Base-by-base conservation (phyloP, 2,329 filamentous ascomycete species). In the Trichoderma semiorbis region DNA sequence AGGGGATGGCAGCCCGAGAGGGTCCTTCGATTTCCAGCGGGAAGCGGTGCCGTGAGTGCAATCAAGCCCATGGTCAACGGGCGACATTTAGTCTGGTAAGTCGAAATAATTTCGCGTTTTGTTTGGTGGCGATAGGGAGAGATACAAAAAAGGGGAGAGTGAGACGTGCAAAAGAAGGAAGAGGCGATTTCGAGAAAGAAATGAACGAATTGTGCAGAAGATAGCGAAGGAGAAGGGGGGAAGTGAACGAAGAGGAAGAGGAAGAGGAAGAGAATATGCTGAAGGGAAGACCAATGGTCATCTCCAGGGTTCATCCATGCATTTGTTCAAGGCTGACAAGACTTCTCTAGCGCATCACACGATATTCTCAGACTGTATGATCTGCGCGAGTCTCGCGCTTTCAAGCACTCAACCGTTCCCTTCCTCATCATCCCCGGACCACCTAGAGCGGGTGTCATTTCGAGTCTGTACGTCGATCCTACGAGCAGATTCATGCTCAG, bases 381-480 rank as follows among this genome's bases (percentile, higher is more conserved):
- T 78, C 85, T 98, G 21, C 89, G 90, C 60, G 89, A 92, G 66
- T 87, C 89, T 36, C 85, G 88, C 28, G 83, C 86, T 1, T 85
- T 87, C 50, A 93, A 91, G 77, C 92, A 94, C 78, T 93, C 93
- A 0, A 91, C 92, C 0, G 94, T 97, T 0, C 96, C 96, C 0
- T 99, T 98, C 81, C 87, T 97, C n/a, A 98, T 99, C 75, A 91
- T 99, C 28, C 96, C 96, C 0, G 96, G 96, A 0, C 96, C 89
- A 0, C 89, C 89, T 0, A 80, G 94, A 18, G 95, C 95, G 0
- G 95, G 95, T 58, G 93, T 97, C 55, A 95, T 98, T 55, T 93
- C 92, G 0, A 90, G 92, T 73, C 83, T 98, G 11, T 96, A 95
- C 78, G 86, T 98, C 61, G 96, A 99, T 79, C 93, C 93, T 5